A percentile compares a stretch with the other conserved stretches of the same genome.
These are phyloP conservation scores for Alloascoidea hylecoeti DNA, from an alignment of 805 yeast species.

Conservation along the genomic window DNA sequence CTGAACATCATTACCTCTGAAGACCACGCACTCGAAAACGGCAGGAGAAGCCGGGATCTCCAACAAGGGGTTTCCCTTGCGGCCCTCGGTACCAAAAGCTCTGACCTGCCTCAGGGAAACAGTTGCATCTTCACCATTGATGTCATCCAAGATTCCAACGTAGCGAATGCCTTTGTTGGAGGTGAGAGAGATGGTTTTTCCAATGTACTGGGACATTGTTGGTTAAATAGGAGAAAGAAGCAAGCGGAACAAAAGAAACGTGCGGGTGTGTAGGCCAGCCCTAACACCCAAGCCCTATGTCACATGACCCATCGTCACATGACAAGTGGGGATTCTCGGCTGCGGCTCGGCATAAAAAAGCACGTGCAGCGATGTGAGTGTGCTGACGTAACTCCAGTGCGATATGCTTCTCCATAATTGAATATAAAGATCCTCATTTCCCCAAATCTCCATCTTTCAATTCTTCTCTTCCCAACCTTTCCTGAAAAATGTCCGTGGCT, in stretches of 20 bases:
- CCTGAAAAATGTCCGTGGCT: neutral
- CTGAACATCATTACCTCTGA: conserved; percentile 87
- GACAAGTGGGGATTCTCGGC: too few relatives aligned
- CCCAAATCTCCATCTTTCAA: neutral
- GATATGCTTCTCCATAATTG: too few relatives aligned
- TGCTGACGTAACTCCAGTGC: too few relatives aligned
- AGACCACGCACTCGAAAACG: conserved; percentile 63
- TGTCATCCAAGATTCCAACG: conserved; percentile 77
- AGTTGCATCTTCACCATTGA: conserved; percentile 84
- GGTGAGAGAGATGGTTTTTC: conserved; percentile 73
- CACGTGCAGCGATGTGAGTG: too few relatives aligned
- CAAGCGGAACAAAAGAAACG: too few relatives aligned
- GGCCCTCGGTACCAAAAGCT: conserved; percentile 86
- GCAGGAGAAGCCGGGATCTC: conserved; percentile 61
- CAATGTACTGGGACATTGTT: conserved; percentile 82
- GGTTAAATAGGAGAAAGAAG: conserved; percentile 3
- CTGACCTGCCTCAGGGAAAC: conserved; percentile 72
- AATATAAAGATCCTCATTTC: too few relatives aligned
- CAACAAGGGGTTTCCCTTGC: conserved; percentile 52
- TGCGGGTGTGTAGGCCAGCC: too few relatives aligned
- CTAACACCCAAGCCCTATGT: too few relatives aligned
- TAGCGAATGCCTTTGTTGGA: conserved; percentile 70
- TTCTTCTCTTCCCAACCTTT: neutral
- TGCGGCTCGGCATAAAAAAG: too few relatives aligned
- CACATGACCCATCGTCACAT: too few relatives aligned